These are phyloP conservation scores for Myxozyma udenii DNA, from an alignment of 805 yeast genomes.

Conservation along the genomic window DNA sequence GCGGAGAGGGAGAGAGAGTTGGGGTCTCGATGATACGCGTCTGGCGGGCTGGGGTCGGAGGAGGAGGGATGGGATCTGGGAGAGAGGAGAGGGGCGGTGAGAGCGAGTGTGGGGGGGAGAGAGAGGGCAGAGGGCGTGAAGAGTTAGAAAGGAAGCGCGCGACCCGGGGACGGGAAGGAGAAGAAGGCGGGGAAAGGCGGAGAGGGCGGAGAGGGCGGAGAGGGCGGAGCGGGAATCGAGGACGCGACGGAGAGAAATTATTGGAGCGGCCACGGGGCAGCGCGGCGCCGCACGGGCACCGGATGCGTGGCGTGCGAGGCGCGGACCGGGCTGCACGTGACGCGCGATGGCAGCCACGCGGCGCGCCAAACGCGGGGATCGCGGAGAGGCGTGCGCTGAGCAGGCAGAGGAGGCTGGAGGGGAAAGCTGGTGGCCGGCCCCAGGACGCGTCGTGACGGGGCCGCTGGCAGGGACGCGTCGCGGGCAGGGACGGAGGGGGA, in stretches of 20 bases:
- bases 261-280: neutral
- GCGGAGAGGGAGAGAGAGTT: conserved; percentile 1
- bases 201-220: conserved; percentile 1
- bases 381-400: neutral
- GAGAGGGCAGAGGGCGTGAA: neutral
- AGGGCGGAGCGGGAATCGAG: neutral
- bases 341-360: no score
- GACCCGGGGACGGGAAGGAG: no score
- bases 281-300: neutral
- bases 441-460: no score
- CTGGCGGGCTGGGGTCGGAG: neutral
- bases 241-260: neutral
- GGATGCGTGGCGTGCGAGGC: neutral
- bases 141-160: neutral
- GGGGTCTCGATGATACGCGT: no score
- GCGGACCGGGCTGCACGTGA: neutral
- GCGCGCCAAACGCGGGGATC: no score
- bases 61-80: neutral
- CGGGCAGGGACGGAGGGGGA: no score
- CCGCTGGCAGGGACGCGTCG: no score
- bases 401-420: neutral
- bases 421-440: no score
- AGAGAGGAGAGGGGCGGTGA: neutral
- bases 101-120: neutral
- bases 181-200: neutral